Base-by-base conservation (phyloP, 441 rosid species). In the Populus hybrid region DNA sequence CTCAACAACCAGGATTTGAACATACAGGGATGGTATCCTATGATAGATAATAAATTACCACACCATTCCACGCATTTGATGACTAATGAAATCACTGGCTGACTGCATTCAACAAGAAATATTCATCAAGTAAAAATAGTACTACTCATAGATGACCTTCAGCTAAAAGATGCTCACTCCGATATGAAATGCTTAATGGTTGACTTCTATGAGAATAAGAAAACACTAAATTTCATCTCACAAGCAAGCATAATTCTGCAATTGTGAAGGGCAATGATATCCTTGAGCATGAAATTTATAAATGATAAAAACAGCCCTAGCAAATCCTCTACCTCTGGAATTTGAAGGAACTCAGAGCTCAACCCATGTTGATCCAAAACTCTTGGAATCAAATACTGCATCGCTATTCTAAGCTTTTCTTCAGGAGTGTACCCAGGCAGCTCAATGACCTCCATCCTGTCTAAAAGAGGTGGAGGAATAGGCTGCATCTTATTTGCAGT, bases 391-490 rank as follows among this genome's bases (percentile, higher is more conserved):
- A 97, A 86, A 91, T 94, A 95, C 50, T 83, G 89, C 92, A 92
- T 90, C 69, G 98, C 96, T 86, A 94, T 97, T 83, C 82, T 88
- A 73, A 94, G 97, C 88, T 97, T 97, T 85, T 97, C 98, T 83
- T 94, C 99, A 76, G 90, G 94, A 18, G 98, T 94, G 86, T 97
- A 97, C 69, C 98, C 99, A 78, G 99, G 98, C 72, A 97, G 89
- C 86, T 97, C 99, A 79, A 97, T 94, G 72, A 93, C 93, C 87
- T 97, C 98, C 99, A 97, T 94, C 88, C 98, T 90, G 85, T 97
- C 99, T 75, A 92, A 85, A 59, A 97, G 94, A 57, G 99, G 89
- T 23, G 99, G 96, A 80, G 99, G 98, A 80, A 97, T 93, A 77
- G 97, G 99, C 83, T 94, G 97, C 74, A 84, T 86, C 87, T 90